These are phyloP conservation scores for Nicotiana knightiana DNA, from an alignment of 257 asterid genomes.

Conservation along the genomic window DNA sequence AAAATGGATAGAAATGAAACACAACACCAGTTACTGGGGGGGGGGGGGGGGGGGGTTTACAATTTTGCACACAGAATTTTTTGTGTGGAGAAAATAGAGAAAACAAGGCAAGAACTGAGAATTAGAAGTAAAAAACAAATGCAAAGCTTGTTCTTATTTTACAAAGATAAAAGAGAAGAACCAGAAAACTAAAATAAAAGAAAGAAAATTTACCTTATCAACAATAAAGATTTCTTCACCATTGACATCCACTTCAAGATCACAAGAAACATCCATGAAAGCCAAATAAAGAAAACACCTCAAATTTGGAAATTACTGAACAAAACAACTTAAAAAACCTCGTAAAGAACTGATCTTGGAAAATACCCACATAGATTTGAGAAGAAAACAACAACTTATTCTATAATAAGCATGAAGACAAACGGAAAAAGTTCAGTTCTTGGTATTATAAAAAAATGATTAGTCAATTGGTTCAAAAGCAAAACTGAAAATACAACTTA, in stretches of 20 bases:
- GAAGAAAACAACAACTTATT: constrained; percentile 32
- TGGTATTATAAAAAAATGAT: constrained; percentile 25
- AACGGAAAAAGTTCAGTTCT: constrained; percentile 46
- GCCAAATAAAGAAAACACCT: constrained; percentile 33
- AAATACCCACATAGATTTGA: constrained; percentile 19
- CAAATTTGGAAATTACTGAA: constrained; percentile 27
- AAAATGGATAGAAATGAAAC: not conserved
- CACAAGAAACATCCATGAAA: constrained; percentile 49
- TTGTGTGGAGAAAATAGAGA: not conserved
- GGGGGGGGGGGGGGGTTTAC: too few relatives aligned
- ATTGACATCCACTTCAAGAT: constrained; percentile 87
- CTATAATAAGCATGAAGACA: constrained; percentile 43
- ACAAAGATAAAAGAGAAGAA: constrained; percentile 17
- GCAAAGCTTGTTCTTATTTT: not conserved
- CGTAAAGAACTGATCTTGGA: constrained; percentile 8
- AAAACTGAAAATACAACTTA: constrained; percentile 2
- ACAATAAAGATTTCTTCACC: constrained; percentile 78
- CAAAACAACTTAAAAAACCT: constrained; percentile 1
- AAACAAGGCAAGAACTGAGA: not conserved
- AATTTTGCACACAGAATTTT: too few relatives aligned
- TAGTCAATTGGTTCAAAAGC: constrained; percentile 29
- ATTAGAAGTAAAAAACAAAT: not conserved
- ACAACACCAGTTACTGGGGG: not conserved
- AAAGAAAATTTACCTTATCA: constrained; percentile 45
- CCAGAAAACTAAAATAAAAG: not conserved